Percentiles rank a stretch among this genome's conserved stretches.
Evolutionary conservation across 371 early-diverging fungal species (phyloP).

Genomic region (Mortierella sp.): DNA sequence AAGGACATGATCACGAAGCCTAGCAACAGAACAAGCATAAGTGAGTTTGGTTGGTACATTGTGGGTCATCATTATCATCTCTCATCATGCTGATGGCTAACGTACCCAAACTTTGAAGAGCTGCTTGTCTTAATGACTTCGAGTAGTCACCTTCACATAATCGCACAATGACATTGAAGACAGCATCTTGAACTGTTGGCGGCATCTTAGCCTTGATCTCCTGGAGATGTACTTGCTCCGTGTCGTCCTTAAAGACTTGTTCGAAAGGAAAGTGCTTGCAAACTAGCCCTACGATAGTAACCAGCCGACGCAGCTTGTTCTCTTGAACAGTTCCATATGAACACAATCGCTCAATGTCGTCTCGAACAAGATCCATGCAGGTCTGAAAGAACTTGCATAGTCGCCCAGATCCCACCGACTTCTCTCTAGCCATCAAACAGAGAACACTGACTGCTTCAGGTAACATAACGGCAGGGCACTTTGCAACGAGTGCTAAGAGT

Average conservation of each 20-base stretch:
- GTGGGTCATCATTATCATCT: background rate
- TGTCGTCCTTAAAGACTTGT: conserved; percentile 55
- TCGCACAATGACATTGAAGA: conserved; percentile 15
- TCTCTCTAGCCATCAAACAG: conserved; percentile 69
- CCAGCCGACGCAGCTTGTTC: conserved; percentile 60
- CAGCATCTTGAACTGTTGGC: conserved; percentile 13
- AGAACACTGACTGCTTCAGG: conserved; percentile 79
- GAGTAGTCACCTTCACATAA: conserved; percentile 18
- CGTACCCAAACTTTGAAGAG: conserved; percentile 61
- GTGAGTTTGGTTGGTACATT: background rate
- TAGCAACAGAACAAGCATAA: conserved; percentile 20
- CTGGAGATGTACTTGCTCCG: conserved; percentile 54
- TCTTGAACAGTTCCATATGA: conserved; percentile 43
- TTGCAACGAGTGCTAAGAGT: conserved; percentile 27
- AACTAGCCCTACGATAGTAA: conserved; percentile 76
- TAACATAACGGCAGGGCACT: conserved; percentile 61
- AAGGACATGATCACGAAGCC: conserved; percentile 79
- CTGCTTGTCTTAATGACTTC: conserved; percentile 38
- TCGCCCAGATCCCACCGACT: conserved; percentile 71
- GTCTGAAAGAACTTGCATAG: conserved; percentile 74
- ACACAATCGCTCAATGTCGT: conserved; percentile 50
- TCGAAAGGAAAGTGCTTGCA: conserved; percentile 86
- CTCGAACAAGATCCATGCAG: conserved; percentile 57
- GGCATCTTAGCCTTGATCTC: conserved; percentile 34
- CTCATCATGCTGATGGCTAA: background rate